Evolutionary conservation across 805 yeast genomes (phyloP).

Genomic region (Hanseniaspora taiwanica): DNA sequence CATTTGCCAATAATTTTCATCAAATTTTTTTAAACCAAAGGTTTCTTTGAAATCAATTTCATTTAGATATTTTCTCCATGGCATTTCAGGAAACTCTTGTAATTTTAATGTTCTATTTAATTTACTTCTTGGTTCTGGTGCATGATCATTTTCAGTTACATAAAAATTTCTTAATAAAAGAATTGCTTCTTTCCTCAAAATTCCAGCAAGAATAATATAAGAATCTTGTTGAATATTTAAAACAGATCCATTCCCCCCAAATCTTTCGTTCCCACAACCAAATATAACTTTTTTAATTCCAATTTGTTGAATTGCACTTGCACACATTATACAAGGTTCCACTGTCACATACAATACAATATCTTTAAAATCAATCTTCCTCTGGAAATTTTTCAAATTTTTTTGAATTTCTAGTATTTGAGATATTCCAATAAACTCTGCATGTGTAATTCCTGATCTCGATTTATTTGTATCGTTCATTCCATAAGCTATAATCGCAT

Average conservation of each 20-base stretch:
- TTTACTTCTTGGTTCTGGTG: conserved; percentile 71
- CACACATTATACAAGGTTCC: conserved; percentile 98
- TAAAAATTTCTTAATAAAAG: conserved; percentile 72
- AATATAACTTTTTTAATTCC: conserved; percentile 63
- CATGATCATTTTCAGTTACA: conserved; percentile 69
- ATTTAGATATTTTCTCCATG: conserved; percentile 40
- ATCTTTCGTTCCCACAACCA: conserved; percentile 90
- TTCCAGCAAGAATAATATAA: conserved; percentile 54
- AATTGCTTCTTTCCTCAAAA: conserved; percentile 70
- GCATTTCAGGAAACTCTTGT: conserved; percentile 45
- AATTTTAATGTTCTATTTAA: conserved; percentile 48
- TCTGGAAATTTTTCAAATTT: background rate
- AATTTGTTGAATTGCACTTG: conserved; percentile 74
- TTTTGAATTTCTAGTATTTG: conserved; percentile 26
- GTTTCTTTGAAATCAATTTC: conserved; percentile 22
- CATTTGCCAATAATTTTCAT: background rate
- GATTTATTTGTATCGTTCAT: conserved; percentile 79
- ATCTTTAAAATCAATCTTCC: conserved; percentile 20
- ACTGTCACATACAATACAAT: conserved; percentile 82
- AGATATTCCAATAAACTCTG: conserved; percentile 77
- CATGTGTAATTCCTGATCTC: conserved; percentile 80
- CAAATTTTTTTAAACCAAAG: background rate
- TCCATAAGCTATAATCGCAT: conserved; percentile 54
- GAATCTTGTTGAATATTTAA: conserved; percentile 40
- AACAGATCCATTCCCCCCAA: conserved; percentile 94